phyloP scores from a whole-genome alignment of 768 basidiomycete genomes.

The Calocybe indica region DNA sequence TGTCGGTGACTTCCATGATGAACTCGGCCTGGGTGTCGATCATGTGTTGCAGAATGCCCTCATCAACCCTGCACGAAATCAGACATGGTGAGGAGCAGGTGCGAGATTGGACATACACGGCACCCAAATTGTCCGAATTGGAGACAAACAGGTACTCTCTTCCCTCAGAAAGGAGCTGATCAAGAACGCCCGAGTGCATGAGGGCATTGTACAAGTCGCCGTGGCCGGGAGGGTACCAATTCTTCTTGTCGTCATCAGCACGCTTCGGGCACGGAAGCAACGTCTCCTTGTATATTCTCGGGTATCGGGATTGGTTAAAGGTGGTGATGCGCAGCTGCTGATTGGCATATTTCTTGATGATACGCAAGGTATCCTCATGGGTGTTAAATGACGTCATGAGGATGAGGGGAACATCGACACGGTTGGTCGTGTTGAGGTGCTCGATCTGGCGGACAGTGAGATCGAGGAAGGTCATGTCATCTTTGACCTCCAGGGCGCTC shows the following conservation, averaged over 20 bases:
- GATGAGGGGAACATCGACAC: slow-evolving; percentile 92
- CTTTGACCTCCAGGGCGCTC: slow-evolving; percentile 91
- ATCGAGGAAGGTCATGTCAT: slow-evolving; percentile 97
- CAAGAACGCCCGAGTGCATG: slow-evolving; percentile 83
- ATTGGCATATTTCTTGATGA: slow-evolving; percentile 95
- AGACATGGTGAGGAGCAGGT: slow-evolving; percentile 13
- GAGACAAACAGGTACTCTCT: slow-evolving; percentile 98
- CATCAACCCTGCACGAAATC: slow-evolving; percentile 53
- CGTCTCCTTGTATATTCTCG: slow-evolving; percentile 86
- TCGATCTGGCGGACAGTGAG: slow-evolving; percentile 92
- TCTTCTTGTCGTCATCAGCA: slow-evolving; percentile 77
- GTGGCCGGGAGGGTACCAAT: slow-evolving; percentile 98
- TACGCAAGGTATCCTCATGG: slow-evolving; percentile 90
- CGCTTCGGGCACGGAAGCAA: slow-evolving; percentile 78
- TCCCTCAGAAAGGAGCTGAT: slow-evolving; percentile 83
- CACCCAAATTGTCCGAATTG: slow-evolving; percentile 96
- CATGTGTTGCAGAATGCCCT: slow-evolving; percentile 84
- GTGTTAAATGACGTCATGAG: slow-evolving; percentile 99
- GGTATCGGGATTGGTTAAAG: slow-evolving; percentile 94
- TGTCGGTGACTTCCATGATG: slow-evolving; percentile 94
- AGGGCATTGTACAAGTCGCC: slow-evolving; percentile 95
- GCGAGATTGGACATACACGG: slow-evolving; percentile 52
- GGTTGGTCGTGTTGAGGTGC: slow-evolving; percentile 82
- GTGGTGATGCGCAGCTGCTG: slow-evolving; percentile 90
- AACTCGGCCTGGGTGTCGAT: slow-evolving; percentile 77